Percentiles rank a stretch among this genome's conserved stretches.
phyloP scores from a whole-genome alignment of 202 grass and related monocot species.

The Panicum virgatum region DNA sequence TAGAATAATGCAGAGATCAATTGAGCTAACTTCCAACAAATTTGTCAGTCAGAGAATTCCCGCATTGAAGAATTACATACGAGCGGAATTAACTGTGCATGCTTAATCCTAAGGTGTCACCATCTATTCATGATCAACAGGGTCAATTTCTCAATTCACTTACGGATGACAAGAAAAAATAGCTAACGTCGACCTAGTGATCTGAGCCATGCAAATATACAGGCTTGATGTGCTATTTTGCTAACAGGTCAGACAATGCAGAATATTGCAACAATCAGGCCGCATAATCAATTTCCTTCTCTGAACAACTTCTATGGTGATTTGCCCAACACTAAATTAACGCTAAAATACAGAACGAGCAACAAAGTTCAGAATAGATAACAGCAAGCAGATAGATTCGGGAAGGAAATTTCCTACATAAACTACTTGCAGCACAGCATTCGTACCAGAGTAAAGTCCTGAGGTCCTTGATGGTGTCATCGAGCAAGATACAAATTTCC shows the following conservation, averaged over 20 bases:
- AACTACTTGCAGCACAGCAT: neutral
- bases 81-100: neutral
- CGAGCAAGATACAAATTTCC: conserved; percentile 63
- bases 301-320: neutral
- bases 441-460: conserved; percentile 39
- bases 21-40: neutral
- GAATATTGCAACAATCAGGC: neutral
- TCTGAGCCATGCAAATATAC: neutral
- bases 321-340: neutral
- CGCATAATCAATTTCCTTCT: neutral
- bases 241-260: neutral
- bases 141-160: neutral
- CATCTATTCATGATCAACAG: neutral
- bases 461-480: conserved; percentile 46
- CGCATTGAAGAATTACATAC: neutral
- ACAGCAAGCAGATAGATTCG: neutral
- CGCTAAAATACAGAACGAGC: neutral
- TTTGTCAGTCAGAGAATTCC: neutral
- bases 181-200: neutral
- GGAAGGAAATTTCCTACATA: neutral
- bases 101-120: neutral
- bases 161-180: neutral
- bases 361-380: neutral
- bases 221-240: neutral
- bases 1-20: neutral